Evolutionary conservation across 306 rosid genomes (phyloP), one percentile per base, ranked within the genome.

Genomic region (Cucurbita argyrosperma): DNA sequence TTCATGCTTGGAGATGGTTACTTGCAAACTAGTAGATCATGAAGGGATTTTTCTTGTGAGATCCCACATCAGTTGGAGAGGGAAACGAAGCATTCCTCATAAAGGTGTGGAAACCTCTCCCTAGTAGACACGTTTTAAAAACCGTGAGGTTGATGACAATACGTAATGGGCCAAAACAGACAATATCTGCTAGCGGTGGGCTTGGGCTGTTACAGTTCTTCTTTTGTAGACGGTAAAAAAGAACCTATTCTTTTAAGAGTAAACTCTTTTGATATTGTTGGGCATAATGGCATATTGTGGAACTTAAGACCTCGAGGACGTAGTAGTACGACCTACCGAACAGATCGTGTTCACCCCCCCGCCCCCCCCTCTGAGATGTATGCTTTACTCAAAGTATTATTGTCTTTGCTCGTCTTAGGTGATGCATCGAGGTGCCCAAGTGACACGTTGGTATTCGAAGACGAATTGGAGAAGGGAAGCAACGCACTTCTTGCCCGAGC

Each of bases 401-500:
- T 30, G 56, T 68, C 40, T 62, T 50, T 74, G 55, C 13, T 46
- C 42, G 74, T 82, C 75, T 90, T 89, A 91, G 97, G 96, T 77
- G 93, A 91, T 76, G 83, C 74, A 72, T 91, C 93, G 5, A 86
- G 89, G 85, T 91, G 86, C 51, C 78, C 79, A 53, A 54, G 79
- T 62, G 93, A 91, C 78, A 72, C 84, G 16, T 75, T 91, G 76
- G 77, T 86, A 73, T 87, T 91, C 78, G 99, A 95, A 85, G 97
- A 91, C 57, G 99, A 95, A 71, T 84, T 62, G 38, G 99, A 95
- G 87, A 95, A 91, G 77, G 96, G 96, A 80, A 95, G 99, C 83
- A 95, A 95, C 56, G 99, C 99, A 0, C 96, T 95, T 81, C 97
- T 95, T 15, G 90, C 97, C 70, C 84, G 99, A 82, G 99, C 97